Evolutionary conservation across 352 stramenopile species (phyloP).

Genomic region (Phytophthora colocasiae): DNA sequence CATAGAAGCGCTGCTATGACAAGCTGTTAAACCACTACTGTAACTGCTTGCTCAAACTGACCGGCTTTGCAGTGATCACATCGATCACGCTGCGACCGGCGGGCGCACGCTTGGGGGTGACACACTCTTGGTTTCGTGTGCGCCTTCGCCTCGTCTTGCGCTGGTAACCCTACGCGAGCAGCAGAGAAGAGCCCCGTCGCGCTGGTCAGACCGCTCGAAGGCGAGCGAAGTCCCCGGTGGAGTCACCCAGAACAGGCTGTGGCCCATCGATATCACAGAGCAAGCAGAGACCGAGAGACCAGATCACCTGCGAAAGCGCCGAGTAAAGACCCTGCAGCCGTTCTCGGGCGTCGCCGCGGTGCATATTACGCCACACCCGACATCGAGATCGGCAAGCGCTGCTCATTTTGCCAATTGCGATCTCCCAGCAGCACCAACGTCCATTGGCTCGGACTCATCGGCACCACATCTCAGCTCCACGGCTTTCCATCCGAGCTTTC

Average conservation of each 20-base stretch:
- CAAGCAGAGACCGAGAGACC: conserved; percentile 14
- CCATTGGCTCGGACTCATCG: conserved; percentile 24
- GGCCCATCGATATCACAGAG: conserved; percentile 24
- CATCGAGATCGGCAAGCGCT: conserved; percentile 20
- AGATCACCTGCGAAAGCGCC: conserved; percentile 27
- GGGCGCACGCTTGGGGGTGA: background rate
- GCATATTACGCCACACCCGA: conserved; percentile 23
- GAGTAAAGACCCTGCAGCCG: conserved; percentile 26
- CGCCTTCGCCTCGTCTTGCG: conserved; percentile 32
- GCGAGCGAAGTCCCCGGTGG: conserved; percentile 3
- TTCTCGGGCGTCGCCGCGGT: background rate
- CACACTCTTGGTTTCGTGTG: conserved; percentile 25
- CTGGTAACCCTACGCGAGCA: conserved; percentile 16
- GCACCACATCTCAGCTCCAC: conserved; percentile 25
- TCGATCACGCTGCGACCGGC: conserved; percentile 19
- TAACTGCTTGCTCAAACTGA: conserved; percentile 13
- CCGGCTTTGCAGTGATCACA: background rate
- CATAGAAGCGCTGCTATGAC: conserved; percentile 5
- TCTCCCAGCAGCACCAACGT: conserved; percentile 2
- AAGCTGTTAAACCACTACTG: conserved; percentile 24
- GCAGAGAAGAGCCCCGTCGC: conserved; percentile 21
- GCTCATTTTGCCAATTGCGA: conserved; percentile 44
- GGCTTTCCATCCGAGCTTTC: conserved; percentile 1
- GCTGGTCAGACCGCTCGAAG: conserved; percentile 20
- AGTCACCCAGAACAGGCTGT: conserved; percentile 10